A percentile compares a stretch with the other conserved stretches of the same genome.
phyloP scores from a whole-genome alignment of 495 filamentous ascomycete genomes.

The Hypoxylon lienhwacheense region DNA sequence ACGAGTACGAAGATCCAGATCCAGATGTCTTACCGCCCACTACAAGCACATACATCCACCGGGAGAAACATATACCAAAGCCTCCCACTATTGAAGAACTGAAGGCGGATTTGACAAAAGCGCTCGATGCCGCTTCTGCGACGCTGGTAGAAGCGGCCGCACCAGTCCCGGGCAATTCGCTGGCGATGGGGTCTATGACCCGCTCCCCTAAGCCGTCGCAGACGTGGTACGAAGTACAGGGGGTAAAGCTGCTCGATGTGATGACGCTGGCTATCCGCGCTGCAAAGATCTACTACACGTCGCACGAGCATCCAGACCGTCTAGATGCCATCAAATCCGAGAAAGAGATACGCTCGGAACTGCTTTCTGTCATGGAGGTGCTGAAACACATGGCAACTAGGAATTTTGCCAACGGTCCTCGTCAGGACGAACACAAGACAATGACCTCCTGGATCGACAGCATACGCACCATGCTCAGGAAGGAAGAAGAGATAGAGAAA shows the following conservation, averaged over 20 bases:
- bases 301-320: slow-evolving; percentile 77
- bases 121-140: slow-evolving; percentile 66
- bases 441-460: slow-evolving; percentile 76
- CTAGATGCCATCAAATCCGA: slow-evolving; percentile 85
- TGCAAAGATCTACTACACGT: slow-evolving; percentile 91
- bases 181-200: too few species aligned
- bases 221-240: slow-evolving; percentile 84
- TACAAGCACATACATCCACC: slow-evolving; percentile 91
- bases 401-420: slow-evolving; percentile 83
- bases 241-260: slow-evolving; percentile 86
- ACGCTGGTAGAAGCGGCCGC: slow-evolving; percentile 60
- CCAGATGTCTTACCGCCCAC: slow-evolving; percentile 88
- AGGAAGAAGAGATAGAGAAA: slow-evolving; percentile 75
- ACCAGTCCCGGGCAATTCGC: slow-evolving; percentile 32
- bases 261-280: slow-evolving; percentile 92
- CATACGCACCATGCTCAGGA: slow-evolving; percentile 71
- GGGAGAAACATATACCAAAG: slow-evolving; percentile 80
- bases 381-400: slow-evolving; percentile 87
- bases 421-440: slow-evolving; percentile 67
- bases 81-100: slow-evolving; percentile 80
- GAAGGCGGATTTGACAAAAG: slow-evolving; percentile 68
- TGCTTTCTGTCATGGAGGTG: slow-evolving; percentile 83
- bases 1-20: slow-evolving; percentile 62
- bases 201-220: slow-evolving; percentile 46
- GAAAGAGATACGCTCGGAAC: slow-evolving; percentile 73